Evolutionary conservation across 2,329 filamentous ascomycete genomes (phyloP), one percentile per base, ranked within the genome.

Genomic region (Trichophyton schoenleinii): DNA sequence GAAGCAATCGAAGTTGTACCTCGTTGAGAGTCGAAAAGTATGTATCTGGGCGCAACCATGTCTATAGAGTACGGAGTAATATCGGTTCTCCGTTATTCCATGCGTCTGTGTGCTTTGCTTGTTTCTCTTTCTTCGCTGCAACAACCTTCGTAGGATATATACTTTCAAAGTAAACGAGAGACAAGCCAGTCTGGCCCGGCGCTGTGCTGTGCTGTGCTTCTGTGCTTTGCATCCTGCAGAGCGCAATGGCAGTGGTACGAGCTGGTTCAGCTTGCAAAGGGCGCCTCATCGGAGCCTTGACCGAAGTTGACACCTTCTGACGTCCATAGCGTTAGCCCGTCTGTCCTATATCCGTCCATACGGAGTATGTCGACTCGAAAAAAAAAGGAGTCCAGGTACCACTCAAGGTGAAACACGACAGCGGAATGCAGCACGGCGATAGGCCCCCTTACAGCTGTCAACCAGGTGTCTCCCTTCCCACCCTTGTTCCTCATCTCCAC

Each of bases 321-420:
- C 49, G 49, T 55, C 49, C 49, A 55, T 55, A 34, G 31, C 49
- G 49, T 34, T 55, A 31, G 15, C 15, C 49, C 28, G 49, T 34
- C 28, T 18, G 28, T 38, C 34, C 34, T 38, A 13, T 38, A 38
- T 38, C 34, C 34, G 34, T 38, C 34, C 34, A 38, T 38, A 18
- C 18, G 18, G 18, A 18, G 18, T 18, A 38, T 38, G 6, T 38
- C 34, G 49, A 36, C 7, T 34, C 18, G 18, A 18, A 36, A 36
- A 36, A 36, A 36, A 36, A 55, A 20, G 49, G 49, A n/a, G 31
- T n/a, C 49, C 13, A 36, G 49, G 49, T 4, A 55, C 55, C 55
- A 58, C 41, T 58, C 36, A 25, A 42, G 25, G 57, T 58, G 57
- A 46, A 58, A 58, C 36, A 58, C 57, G 41, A 42, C 41, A n/a